Evolutionary conservation across 164 flowering plant species (phyloP).

Genomic region (Chimonanthus salicifolius): DNA sequence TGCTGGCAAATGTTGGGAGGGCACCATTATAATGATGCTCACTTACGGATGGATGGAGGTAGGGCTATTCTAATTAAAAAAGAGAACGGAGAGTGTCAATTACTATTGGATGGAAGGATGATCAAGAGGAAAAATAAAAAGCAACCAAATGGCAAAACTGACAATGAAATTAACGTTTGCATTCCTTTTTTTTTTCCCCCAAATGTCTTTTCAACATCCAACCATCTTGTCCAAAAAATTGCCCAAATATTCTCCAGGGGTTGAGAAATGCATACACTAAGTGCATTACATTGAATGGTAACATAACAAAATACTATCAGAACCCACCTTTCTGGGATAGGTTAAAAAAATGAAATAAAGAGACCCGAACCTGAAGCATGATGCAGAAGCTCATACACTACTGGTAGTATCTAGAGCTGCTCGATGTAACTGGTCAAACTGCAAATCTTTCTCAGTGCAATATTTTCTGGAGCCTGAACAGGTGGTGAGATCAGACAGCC

Average conservation of each 20-base stretch:
- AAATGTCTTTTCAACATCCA: too few relatives aligned
- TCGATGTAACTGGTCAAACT: background rate
- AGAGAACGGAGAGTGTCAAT: too few relatives aligned
- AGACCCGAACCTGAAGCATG: background rate
- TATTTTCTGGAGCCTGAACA: background rate
- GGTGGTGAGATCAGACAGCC: slow-evolving; percentile 41
- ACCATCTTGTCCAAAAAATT: too few relatives aligned
- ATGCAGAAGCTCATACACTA: background rate
- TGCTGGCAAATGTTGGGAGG: background rate
- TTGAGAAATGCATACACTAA: too few relatives aligned
- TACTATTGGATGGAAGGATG: too few relatives aligned
- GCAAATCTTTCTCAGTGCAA: background rate
- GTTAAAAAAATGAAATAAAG: too few relatives aligned
- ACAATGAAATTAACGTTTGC: background rate
- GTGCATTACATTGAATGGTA: too few relatives aligned
- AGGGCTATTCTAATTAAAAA: too few relatives aligned
- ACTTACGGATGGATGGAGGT: too few relatives aligned
- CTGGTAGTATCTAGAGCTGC: background rate
- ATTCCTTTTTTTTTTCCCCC: background rate
- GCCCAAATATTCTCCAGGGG: too few relatives aligned
- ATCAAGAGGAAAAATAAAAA: too few relatives aligned
- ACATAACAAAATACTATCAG: too few relatives aligned
- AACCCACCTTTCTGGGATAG: background rate
- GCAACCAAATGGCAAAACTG: background rate
- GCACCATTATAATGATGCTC: background rate